Conservation (phyloP, 2,329 filamentous ascomycete genomes). For the Botrytis byssoidea region DNA sequence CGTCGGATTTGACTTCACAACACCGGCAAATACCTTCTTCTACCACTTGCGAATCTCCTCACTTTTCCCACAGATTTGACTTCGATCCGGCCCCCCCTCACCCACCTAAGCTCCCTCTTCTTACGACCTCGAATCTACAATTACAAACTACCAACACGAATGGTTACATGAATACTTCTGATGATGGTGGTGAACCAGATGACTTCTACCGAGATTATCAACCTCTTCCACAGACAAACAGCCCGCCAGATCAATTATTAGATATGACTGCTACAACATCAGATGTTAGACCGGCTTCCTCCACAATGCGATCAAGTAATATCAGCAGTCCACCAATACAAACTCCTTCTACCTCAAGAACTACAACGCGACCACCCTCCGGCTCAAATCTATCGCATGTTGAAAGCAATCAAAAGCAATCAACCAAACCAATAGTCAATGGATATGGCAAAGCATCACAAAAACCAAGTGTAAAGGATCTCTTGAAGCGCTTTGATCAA, state of each 20-base stretch:
- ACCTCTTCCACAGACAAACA: slow-evolving; percentile 37
- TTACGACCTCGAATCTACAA: slow-evolving; percentile 34
- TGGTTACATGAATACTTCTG: slow-evolving; percentile 29
- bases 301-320: slow-evolving; percentile 49
- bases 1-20: slow-evolving; percentile 28
- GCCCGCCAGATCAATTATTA: slow-evolving; percentile 26
- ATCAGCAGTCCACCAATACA: slow-evolving; percentile 52
- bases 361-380: slow-evolving; percentile 43
- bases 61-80: slow-evolving; percentile 22
- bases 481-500: slow-evolving; percentile 77
- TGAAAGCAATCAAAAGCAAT: slow-evolving; percentile 40
- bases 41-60: slow-evolving; percentile 26
- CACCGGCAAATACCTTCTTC: slow-evolving; percentile 22
- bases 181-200: slow-evolving; percentile 41
- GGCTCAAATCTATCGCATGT: slow-evolving; percentile 59
- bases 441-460: slow-evolving; percentile 26
- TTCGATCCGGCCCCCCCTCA: slow-evolving; percentile 31
- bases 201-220: slow-evolving; percentile 51
- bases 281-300: slow-evolving; percentile 43
- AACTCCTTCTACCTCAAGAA: slow-evolving; percentile 43
- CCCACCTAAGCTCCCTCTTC: slow-evolving; percentile 34
- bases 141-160: slow-evolving; percentile 29
- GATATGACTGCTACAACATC: slow-evolving; percentile 39
- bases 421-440: slow-evolving; percentile 33
- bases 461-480: slow-evolving; percentile 70